Conservation (phyloP, 2,329 filamentous ascomycete genomes). For the Ophiostoma triangulosporum region DNA sequence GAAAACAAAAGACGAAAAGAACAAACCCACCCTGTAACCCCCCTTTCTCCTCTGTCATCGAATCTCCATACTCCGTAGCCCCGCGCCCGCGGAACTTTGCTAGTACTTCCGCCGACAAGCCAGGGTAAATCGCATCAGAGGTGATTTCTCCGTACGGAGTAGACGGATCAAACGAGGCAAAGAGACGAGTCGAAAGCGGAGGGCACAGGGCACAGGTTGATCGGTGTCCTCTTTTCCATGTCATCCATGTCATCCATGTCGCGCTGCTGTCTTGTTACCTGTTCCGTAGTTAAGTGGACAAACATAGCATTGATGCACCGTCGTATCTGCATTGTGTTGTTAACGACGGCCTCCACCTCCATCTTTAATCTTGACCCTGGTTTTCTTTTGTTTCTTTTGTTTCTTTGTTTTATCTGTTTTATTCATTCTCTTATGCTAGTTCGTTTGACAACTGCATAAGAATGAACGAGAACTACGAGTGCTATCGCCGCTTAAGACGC, state of each 20-base stretch:
- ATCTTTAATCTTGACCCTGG: not conserved
- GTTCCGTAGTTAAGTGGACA: too few relatives aligned
- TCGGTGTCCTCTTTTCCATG: not conserved
- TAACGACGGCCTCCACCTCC: not conserved
- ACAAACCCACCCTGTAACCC: too few relatives aligned
- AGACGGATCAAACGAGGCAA: not conserved
- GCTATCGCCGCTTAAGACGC: too few relatives aligned
- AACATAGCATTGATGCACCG: too few relatives aligned
- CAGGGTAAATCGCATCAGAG: not conserved
- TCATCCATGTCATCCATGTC: too few relatives aligned
- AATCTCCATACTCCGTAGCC: not conserved
- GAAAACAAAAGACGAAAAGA: not conserved
- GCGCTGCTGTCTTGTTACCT: too few relatives aligned
- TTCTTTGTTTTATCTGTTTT: not conserved
- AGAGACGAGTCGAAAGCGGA: not conserved
- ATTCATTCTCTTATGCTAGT: too few relatives aligned
- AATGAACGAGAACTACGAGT: too few relatives aligned
- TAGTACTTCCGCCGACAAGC: not conserved
- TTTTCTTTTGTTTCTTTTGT: not conserved
- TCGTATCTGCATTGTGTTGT: not conserved
- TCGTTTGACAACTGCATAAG: too few relatives aligned
- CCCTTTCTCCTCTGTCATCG: not conserved
- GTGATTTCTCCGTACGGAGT: not conserved
- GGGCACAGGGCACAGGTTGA: not conserved
- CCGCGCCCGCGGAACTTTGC: not conserved